Conservation (phyloP, 192 early-diverging fungal genomes). For the Coemansia sp. region DNA sequence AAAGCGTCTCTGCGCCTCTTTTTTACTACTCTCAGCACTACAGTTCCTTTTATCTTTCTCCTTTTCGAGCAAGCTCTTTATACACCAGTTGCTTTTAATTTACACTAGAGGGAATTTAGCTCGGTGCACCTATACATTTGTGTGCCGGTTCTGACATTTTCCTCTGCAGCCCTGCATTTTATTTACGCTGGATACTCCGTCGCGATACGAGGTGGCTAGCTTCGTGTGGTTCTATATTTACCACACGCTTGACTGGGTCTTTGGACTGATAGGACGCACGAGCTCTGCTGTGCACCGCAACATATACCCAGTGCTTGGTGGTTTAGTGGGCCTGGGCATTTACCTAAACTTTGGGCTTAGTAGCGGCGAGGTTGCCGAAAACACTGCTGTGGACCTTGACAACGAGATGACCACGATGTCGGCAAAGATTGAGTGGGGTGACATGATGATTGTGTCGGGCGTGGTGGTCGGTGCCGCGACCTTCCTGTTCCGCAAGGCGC, state of each 20-base stretch:
- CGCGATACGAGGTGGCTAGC: constrained; percentile 42
- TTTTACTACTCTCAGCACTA: constrained; percentile 2
- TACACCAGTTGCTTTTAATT: background rate
- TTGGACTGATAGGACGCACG: constrained; percentile 29
- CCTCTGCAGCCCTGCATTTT: background rate
- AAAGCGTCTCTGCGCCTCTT: constrained; percentile 4
- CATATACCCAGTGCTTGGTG: constrained; percentile 23
- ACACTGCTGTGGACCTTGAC: constrained; percentile 4
- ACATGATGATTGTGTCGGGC: constrained; percentile 47
- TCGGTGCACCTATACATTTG: no score
- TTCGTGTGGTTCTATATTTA: constrained; percentile 47
- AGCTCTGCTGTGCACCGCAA: constrained; percentile 10
- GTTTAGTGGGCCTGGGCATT: constrained; percentile 3
- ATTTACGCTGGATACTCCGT: constrained; percentile 25
- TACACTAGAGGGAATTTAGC: background rate
- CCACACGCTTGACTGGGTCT: constrained; percentile 39
- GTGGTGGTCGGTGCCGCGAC: constrained; percentile 47
- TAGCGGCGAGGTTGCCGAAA: background rate
- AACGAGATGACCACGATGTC: constrained; percentile 3
- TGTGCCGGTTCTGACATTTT: background rate
- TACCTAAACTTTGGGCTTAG: constrained; percentile 8
- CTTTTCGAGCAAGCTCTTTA: background rate
- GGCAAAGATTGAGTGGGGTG: constrained; percentile 41
- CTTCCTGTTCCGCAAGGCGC: constrained; percentile 45
- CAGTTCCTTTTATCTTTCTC: background rate